phyloP scores from a whole-genome alignment of 306 rosid species.

The Quercus rubra region DNA sequence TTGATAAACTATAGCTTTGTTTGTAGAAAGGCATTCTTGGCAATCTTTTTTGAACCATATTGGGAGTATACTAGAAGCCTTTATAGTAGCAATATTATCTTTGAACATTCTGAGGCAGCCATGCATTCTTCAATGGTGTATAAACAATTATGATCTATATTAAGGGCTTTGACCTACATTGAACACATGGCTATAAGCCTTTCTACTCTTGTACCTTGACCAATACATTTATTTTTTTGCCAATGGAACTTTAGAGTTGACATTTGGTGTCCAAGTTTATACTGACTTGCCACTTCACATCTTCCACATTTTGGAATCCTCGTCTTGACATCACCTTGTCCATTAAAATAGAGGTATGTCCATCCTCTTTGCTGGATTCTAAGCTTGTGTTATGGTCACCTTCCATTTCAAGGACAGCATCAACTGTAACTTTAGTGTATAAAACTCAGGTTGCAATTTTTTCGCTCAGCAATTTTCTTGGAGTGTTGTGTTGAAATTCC shows the following conservation, averaged over 20 bases:
- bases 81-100: neutral
- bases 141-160: neutral
- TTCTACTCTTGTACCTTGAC: no score
- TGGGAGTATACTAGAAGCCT: neutral
- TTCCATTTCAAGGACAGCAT: neutral
- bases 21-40: neutral
- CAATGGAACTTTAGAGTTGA: neutral
- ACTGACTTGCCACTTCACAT: neutral
- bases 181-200: neutral
- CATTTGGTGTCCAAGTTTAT: neutral
- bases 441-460: neutral
- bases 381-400: neutral
- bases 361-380: neutral
- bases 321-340: neutral
- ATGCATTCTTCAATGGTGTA: constrained; percentile 2
- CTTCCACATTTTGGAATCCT: neutral
- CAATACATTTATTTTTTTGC: neutral
- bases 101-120: neutral
- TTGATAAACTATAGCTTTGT: no score
- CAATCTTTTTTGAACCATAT: neutral
- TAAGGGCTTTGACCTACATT: neutral
- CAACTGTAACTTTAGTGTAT: neutral
- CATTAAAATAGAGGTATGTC: neutral
- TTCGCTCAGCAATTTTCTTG: neutral
- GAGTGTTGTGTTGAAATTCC: neutral